Evolutionary conservation across 2,329 filamentous ascomycete species (phyloP), one percentile per base, ranked within the genome.

Genomic region (Kalaharituber pfeilii): DNA sequence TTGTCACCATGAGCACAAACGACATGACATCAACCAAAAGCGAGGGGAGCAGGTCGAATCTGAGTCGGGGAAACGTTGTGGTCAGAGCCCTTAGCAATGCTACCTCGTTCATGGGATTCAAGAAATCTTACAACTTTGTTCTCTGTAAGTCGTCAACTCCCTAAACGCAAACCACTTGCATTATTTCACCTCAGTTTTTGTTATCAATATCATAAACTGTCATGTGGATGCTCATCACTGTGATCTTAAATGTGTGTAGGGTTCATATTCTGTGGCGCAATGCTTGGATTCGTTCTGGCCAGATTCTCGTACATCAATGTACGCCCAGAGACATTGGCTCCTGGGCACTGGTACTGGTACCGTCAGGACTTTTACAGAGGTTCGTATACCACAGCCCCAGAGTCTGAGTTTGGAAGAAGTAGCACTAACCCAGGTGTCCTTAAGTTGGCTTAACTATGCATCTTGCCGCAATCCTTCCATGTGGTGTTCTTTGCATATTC

Each of bases 51-150:
- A 33, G 8, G n/a, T 33, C 29, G n/a, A 33, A 33, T 33, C n/a
- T 8, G 29, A 33, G 8, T 33, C 29, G 8, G 29, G 29, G 8
- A 33, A 33, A 49, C 15, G 13, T 18, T 42, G 6, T 22, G 15
- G 20, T 26, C 42, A 27, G 13, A 18, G 5, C n/a, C 8, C n/a
- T 36, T 24, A 5, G 24, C 22, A 56, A 15, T 22, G 26, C 53
- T 15, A 25, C 29, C 24, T 20, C 20, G 22, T 39, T 24, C 2
- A 55, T 79, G 25, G 77, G 77, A 50, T 81, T 81, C 67, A 64
- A 67, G 2, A 75, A 74, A 61, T 69, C 69, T 30, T 79, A 78
- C 68, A 80, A 78, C 64, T 77, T 80, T 59, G 59, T 68, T 33
- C 67, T 80, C 2, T 80, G 72, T 65, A 53, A 50, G 58, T 60